These are phyloP conservation scores for Exophiala bonariae DNA, from an alignment of 2,329 filamentous ascomycete species.

Conservation along the genomic window DNA sequence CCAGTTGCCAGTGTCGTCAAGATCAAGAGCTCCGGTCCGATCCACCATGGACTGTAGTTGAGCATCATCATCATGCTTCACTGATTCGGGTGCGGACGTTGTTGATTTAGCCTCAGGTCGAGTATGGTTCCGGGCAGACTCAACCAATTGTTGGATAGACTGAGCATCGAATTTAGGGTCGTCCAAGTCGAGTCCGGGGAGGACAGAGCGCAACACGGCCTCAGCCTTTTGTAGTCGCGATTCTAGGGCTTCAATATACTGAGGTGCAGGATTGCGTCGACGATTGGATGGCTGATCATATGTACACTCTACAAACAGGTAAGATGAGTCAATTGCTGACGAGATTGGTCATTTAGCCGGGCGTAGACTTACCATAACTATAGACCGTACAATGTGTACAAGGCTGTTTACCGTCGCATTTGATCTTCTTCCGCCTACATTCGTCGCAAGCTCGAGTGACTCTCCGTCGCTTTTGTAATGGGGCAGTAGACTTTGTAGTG, in stretches of 20 bases:
- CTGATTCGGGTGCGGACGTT: constrained; percentile 27
- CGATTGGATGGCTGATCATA: constrained; percentile 95
- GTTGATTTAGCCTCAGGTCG: constrained; percentile 36
- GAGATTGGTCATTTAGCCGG: constrained; percentile 1
- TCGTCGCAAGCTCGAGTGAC: constrained; percentile 82
- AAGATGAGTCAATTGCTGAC: constrained; percentile 5
- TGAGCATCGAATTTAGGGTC: constrained; percentile 79
- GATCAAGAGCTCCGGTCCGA: constrained; percentile 83
- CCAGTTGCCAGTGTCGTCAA: constrained; percentile 89
- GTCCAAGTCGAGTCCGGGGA: constrained; percentile 81
- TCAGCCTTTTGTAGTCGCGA: constrained; percentile 80
- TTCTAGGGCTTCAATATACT: constrained; percentile 90
- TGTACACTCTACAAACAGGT: constrained; percentile 72
- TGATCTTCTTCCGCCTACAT: constrained; percentile 83
- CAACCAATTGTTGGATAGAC: constrained; percentile 65
- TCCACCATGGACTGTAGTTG: constrained; percentile 93
- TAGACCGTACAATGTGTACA: constrained; percentile 98
- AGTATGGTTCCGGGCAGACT: constrained; percentile 36
- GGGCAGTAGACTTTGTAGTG: constrained; percentile 39
- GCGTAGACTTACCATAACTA: constrained; percentile 75
- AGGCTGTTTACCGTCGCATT: constrained; percentile 69
- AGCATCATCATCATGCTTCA: constrained; percentile 58
- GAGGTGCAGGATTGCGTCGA: constrained; percentile 83
- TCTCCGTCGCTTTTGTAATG: constrained; percentile 73
- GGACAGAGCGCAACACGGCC: constrained; percentile 71